Conservation (phyloP, 2,329 filamentous ascomycete species). For the Penicillium sp. region DNA sequence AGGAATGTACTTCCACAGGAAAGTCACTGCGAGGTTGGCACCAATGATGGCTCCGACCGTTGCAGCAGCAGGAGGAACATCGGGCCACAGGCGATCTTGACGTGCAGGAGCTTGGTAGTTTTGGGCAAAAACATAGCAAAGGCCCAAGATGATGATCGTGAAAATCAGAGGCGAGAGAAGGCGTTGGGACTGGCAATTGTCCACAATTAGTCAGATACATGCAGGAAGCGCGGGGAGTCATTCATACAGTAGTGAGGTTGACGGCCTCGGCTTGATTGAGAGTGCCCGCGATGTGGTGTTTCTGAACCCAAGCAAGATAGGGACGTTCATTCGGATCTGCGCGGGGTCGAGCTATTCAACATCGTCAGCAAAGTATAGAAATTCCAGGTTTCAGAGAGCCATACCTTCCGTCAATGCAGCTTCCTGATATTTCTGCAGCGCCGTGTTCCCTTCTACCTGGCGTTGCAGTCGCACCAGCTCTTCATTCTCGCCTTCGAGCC, state of each 20-base stretch:
- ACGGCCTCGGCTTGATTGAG: slow-evolving; percentile 36
- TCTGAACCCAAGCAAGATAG: slow-evolving; percentile 46
- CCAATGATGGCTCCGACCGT: slow-evolving; percentile 55
- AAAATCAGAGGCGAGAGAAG: slow-evolving; percentile 50
- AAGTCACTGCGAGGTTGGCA: slow-evolving; percentile 53
- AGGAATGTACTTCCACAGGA: slow-evolving; percentile 54
- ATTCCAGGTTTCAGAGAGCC: not conserved
- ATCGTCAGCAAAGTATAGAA: slow-evolving; percentile 13
- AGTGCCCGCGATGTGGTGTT: slow-evolving; percentile 44
- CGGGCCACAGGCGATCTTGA: slow-evolving; percentile 53
- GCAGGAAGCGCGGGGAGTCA: not conserved
- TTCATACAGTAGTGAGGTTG: slow-evolving; percentile 39
- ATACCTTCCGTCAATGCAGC: slow-evolving; percentile 40
- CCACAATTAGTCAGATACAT: not conserved
- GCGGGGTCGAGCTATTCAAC: slow-evolving; percentile 37
- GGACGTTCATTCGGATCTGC: slow-evolving; percentile 44
- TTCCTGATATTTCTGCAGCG: slow-evolving; percentile 40
- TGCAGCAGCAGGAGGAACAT: slow-evolving; percentile 53
- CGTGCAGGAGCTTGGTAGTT: slow-evolving; percentile 53
- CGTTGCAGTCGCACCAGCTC: slow-evolving; percentile 37
- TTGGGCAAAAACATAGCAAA: slow-evolving; percentile 49
- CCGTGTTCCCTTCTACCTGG: slow-evolving; percentile 37
- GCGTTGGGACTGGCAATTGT: slow-evolving; percentile 41
- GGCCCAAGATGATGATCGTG: slow-evolving; percentile 40
- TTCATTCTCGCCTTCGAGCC: slow-evolving; percentile 55